Evolutionary conservation across 352 stramenopile species (phyloP).

Genomic region (Pythium dissimile): DNA sequence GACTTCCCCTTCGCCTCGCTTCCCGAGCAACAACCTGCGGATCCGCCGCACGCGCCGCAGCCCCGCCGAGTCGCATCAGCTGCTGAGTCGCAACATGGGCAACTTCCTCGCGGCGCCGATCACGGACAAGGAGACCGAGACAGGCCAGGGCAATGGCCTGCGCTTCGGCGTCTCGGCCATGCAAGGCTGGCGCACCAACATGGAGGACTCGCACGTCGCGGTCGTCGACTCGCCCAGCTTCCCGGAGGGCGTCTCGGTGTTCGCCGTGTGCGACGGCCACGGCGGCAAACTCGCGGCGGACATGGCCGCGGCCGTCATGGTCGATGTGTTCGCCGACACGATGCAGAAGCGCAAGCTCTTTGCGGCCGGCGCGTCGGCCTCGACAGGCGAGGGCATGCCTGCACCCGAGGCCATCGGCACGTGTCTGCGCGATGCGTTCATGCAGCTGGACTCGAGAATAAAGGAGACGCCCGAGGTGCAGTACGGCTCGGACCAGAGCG

Average conservation of each 20-base stretch:
- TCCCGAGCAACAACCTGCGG: background rate
- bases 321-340: conserved; percentile 30
- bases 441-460: conserved; percentile 65
- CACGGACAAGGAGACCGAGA: conserved; percentile 72
- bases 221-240: conserved; percentile 40
- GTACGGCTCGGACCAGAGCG: conserved; percentile 60
- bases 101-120: conserved; percentile 79
- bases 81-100: conserved; percentile 45
- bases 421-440: conserved; percentile 56
- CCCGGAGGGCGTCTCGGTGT: conserved; percentile 52
- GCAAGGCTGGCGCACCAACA: conserved; percentile 80
- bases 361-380: conserved; percentile 3
- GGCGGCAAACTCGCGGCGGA: conserved; percentile 56
- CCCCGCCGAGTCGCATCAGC: conserved; percentile 5
- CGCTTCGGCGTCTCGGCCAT: conserved; percentile 66
- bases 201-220: conserved; percentile 80
- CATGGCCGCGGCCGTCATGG: conserved; percentile 41
- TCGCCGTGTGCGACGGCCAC: conserved; percentile 82
- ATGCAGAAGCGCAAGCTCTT: conserved; percentile 34
- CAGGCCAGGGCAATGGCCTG: conserved; percentile 48
- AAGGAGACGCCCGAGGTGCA: conserved; percentile 41
- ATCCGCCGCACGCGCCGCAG: conserved; percentile 12
- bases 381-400: conserved; percentile 26
- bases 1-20: no score
- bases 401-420: conserved; percentile 54